A percentile compares a stretch with the other conserved stretches of the same genome.
Evolutionary conservation across 257 asterid genomes (phyloP).

Genomic region (Lithospermum erythrorhizon): DNA sequence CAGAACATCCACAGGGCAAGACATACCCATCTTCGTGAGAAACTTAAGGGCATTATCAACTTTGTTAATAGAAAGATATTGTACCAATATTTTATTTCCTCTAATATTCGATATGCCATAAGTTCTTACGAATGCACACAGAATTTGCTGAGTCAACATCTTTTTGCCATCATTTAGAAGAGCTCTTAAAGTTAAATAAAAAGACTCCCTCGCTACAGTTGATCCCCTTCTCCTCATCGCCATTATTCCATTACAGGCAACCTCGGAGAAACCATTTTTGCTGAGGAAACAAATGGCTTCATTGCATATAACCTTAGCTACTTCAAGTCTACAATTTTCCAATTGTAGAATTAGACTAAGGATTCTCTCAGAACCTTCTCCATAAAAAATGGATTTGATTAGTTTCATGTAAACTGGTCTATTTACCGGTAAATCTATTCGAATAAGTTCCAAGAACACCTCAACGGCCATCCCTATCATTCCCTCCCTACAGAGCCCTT

Average conservation of each 20-base stretch:
- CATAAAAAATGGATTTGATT: slow-evolving; percentile 24
- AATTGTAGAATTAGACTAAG: slow-evolving; percentile 28
- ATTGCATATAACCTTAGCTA: slow-evolving; percentile 24
- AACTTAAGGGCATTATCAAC: slow-evolving; percentile 37
- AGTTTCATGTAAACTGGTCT: slow-evolving; percentile 30
- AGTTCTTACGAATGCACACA: slow-evolving; percentile 45
- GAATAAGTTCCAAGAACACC: slow-evolving; percentile 35
- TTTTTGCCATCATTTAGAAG: slow-evolving; percentile 42
- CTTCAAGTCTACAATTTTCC: slow-evolving; percentile 29
- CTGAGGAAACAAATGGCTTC: slow-evolving; percentile 39
- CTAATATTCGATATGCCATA: slow-evolving; percentile 39
- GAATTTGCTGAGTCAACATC: slow-evolving; percentile 28
- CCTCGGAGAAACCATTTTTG: slow-evolving; percentile 41
- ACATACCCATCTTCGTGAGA: slow-evolving; percentile 24
- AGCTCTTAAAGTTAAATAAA: slow-evolving; percentile 36
- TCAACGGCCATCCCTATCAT: slow-evolving; percentile 49
- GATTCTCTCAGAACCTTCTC: slow-evolving; percentile 42
- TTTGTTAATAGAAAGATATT: slow-evolving; percentile 46
- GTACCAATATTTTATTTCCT: slow-evolving; percentile 27
- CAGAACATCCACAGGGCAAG: slow-evolving; percentile 36
- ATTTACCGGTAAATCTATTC: slow-evolving; percentile 32
- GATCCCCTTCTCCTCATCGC: slow-evolving; percentile 32
- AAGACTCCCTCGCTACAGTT: slow-evolving; percentile 22
- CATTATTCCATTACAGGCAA: slow-evolving; percentile 26
- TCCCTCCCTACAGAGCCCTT: slow-evolving; percentile 49